A percentile compares a stretch with the other conserved stretches of the same genome.
phyloP scores from a whole-genome alignment of 441 rosid species.

The Capsella rubella region DNA sequence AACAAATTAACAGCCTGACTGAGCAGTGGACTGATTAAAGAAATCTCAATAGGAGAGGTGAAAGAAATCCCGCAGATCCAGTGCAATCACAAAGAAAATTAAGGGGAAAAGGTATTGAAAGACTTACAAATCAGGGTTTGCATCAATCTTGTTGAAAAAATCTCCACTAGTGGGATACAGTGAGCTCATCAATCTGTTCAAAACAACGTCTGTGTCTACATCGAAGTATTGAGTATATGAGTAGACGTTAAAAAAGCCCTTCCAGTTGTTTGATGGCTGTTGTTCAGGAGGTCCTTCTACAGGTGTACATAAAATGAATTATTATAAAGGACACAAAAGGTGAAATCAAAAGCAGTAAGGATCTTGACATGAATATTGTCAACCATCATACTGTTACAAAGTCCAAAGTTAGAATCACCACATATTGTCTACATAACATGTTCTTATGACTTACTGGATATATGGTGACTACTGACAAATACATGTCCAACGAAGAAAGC shows the following conservation, averaged over 20 bases:
- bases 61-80: slow-evolving; percentile 10
- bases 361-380: not conserved
- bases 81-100: not conserved
- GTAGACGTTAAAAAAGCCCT: slow-evolving; percentile 74
- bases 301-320: slow-evolving; percentile 12
- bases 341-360: not conserved
- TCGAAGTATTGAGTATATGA: slow-evolving; percentile 87
- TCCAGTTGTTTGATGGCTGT: slow-evolving; percentile 82
- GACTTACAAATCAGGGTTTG: slow-evolving; percentile 98
- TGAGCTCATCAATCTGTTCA: slow-evolving; percentile 85
- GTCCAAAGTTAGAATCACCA: not conserved
- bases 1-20: not conserved
- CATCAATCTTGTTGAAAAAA: slow-evolving; percentile 89
- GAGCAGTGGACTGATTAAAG: not conserved
- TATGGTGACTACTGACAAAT: not conserved
- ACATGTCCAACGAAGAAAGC: not conserved
- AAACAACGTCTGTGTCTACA: slow-evolving; percentile 84
- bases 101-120: slow-evolving; percentile 1
- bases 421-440: not conserved
- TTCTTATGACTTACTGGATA: not conserved
- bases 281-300: slow-evolving; percentile 84
- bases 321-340: slow-evolving; percentile 15
- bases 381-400: not conserved
- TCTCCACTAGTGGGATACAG: slow-evolving; percentile 72
- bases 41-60: not conserved